These are phyloP conservation scores for Rhododendron simsii DNA, from an alignment of 148 eudicot species.

Conservation along the genomic window DNA sequence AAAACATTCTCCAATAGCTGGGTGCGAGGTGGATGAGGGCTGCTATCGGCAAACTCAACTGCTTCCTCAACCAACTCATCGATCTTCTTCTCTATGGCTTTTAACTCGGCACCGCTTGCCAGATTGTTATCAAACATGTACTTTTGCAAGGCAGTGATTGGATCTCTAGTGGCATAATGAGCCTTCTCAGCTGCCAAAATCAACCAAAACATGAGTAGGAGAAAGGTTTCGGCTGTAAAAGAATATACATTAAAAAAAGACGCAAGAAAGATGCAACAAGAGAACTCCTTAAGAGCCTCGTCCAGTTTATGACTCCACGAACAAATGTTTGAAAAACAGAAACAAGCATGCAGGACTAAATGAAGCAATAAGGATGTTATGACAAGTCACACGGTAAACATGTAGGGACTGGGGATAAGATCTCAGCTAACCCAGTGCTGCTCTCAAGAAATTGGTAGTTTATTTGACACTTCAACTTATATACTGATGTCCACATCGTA, in stretches of 20 bases:
- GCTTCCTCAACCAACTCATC: conserved; percentile 77
- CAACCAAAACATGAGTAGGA: not conserved
- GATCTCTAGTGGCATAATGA: conserved; percentile 76
- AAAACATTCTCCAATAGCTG: conserved; percentile 93
- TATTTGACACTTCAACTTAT: not conserved
- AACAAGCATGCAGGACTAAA: not conserved
- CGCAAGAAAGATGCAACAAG: not conserved
- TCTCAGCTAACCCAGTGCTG: not conserved
- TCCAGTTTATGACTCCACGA: not conserved
- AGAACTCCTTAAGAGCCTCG: not conserved
- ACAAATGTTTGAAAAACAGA: not conserved
- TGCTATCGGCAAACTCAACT: conserved; percentile 81
- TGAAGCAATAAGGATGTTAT: not conserved
- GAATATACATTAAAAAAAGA: no score
- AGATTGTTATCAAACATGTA: conserved; percentile 70
- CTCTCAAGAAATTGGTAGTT: not conserved
- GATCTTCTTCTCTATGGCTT: conserved; percentile 80
- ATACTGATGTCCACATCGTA: not conserved
- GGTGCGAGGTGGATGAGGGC: conserved; percentile 63
- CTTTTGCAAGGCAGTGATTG: conserved; percentile 67
- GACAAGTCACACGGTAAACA: not conserved
- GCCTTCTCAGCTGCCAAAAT: conserved; percentile 75
- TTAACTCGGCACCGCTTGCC: conserved; percentile 68
- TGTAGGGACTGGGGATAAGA: not conserved
- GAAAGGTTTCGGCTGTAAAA: not conserved